phyloP scores from a whole-genome alignment of 1,284 basidiomycete genomes.

The Irpex lacteus region DNA sequence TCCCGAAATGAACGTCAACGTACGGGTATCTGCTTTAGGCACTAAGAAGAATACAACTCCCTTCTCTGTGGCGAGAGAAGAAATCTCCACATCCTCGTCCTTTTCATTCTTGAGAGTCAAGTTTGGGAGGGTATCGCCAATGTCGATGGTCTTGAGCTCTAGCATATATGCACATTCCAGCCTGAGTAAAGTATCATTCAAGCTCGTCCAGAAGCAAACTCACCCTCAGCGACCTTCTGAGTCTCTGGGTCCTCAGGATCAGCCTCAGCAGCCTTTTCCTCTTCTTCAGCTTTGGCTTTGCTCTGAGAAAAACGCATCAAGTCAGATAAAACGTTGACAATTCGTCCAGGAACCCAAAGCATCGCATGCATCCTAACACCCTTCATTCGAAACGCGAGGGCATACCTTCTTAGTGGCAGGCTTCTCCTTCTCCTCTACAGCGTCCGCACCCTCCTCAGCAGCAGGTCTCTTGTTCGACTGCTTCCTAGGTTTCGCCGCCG shows the following conservation, averaged over 20 bases:
- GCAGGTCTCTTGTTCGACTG: constrained; percentile 25
- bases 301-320: neutral
- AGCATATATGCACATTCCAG: neutral
- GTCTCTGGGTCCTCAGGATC: constrained; percentile 7
- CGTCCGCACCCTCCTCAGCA: constrained; percentile 19
- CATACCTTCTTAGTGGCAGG: constrained; percentile 29
- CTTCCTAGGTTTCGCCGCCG: constrained; percentile 17
- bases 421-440: constrained; percentile 14
- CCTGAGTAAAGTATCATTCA: neutral
- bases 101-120: constrained; percentile 79
- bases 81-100: constrained; percentile 68
- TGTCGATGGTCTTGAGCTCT: constrained; percentile 45
- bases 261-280: constrained; percentile 14
- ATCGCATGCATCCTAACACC: neutral
- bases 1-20: neutral
- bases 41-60: constrained; percentile 84
- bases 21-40: constrained; percentile 83
- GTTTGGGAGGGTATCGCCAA: constrained; percentile 78
- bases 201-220: neutral
- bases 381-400: neutral
- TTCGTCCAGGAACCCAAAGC: neutral
- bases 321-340: neutral
- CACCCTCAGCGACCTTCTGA: neutral
- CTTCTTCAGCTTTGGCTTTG: constrained; percentile 21
- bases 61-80: constrained; percentile 58